phyloP scores from a whole-genome alignment of 441 rosid genomes.

The Theobroma grandiflorum region DNA sequence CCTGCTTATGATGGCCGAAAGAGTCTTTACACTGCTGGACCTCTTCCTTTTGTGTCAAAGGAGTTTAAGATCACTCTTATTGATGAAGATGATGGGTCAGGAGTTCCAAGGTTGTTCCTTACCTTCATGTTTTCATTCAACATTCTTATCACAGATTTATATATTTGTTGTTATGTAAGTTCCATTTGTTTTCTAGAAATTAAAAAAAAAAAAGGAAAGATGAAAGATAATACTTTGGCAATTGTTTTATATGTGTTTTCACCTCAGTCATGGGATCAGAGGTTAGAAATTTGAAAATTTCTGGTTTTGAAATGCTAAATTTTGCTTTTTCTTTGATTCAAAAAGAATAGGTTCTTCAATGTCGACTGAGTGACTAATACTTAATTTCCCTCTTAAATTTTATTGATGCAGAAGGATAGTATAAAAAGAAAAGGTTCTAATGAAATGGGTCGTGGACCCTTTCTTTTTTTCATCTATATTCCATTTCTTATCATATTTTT shows the following conservation, averaged over 20 bases:
- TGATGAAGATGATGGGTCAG: slow-evolving; percentile 92
- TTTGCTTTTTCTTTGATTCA: neutral
- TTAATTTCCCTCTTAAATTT: neutral
- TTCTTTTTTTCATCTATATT: neutral
- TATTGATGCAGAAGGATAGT: neutral
- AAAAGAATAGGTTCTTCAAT: neutral
- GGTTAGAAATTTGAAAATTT: neutral
- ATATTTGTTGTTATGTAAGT: neutral
- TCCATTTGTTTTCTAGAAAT: neutral
- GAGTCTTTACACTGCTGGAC: slow-evolving; percentile 93
- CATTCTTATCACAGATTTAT: neutral
- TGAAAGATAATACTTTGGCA: neutral
- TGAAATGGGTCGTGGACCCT: neutral
- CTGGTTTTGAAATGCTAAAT: slow-evolving; percentile 12
- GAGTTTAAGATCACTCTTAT: slow-evolving; percentile 76
- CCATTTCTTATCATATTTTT: slow-evolving; percentile 18
- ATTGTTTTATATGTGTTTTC: neutral
- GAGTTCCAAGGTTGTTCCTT: slow-evolving; percentile 66
- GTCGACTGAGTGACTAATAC: neutral
- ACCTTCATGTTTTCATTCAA: neutral
- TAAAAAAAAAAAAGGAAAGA: too few relatives aligned
- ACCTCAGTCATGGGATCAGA: neutral
- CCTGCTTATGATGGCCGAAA: slow-evolving; percentile 97
- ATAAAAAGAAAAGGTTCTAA: neutral
- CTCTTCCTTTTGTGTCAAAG: slow-evolving; percentile 79